Base-by-base conservation (phyloP, 1,284 basidiomycete genomes). In the Phellinidium pouzarii region DNA sequence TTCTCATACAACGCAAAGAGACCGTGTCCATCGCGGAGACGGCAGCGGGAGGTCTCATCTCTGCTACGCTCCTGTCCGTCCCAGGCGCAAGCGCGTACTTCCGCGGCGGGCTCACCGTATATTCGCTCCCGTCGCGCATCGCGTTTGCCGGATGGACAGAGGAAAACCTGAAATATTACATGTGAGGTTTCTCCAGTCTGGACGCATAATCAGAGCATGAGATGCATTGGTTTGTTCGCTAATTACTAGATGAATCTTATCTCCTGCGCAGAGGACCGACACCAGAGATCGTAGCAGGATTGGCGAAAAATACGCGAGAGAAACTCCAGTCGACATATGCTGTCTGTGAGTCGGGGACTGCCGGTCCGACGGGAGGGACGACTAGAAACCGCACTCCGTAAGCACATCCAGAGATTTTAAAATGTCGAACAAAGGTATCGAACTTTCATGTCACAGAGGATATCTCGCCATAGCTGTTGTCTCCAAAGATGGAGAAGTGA, bases 11-110 rank as follows among this genome's bases (percentile, higher is more conserved):
- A 14, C 51, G 49, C 9, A 52, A 58, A 12, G 44, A 58, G 36
- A 60, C 58, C 3, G 50, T 63, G 4, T 53, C 60, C 14, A 57
- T 63, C n/a, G 60, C 59, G 40, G 62, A 63, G 50, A 64, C 62
- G 19, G 53, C 60, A 17, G 48, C 58, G n/a, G 62, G 62, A 19
- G 62, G 62, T 19, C 59, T 62, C 20, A 56, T 64, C 31, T 62
- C 62, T 23, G 62, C 60, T 25, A 40, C 59, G 6, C 55, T 64
- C 1, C 53, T 64, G 8, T 59, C 60, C 2, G 50, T 61, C 2
- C 52, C 60, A 8, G 62, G 62, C 14, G 59, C 62, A 7, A 61
- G 60, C 46, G 56, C 53, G 40, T 63, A 55, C 37, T 62, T 58
- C 41, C 27, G 46, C 4, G 59, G 62, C 36, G 60, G 62, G 25